Conservation (phyloP, 2,329 filamentous ascomycete genomes). For the Colletotrichum sp. region DNA sequence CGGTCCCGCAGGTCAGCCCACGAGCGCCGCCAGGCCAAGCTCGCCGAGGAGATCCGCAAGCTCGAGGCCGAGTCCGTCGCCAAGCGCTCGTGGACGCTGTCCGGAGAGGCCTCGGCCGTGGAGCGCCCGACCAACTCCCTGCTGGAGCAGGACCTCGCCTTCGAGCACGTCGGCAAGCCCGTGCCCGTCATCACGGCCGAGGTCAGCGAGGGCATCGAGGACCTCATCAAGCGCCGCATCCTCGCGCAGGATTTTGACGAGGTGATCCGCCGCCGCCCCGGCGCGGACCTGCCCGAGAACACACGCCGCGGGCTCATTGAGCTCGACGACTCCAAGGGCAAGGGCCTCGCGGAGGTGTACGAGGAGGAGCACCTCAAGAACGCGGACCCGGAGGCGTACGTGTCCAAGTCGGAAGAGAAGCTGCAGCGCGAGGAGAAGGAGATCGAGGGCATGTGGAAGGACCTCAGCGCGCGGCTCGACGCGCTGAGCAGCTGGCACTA, state of each 20-base stretch:
- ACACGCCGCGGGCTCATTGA: conserved; percentile 77
- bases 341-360: conserved; percentile 90
- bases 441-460: conserved; percentile 82
- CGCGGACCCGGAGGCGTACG: conserved; percentile 77
- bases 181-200: conserved; percentile 93
- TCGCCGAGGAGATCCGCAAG: conserved; percentile 88
- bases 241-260: conserved; percentile 92
- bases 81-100: conserved; percentile 88
- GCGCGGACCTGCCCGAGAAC: conserved; percentile 65
- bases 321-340: conserved; percentile 85
- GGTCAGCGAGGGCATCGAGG: conserved; percentile 88
- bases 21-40: conserved; percentile 83
- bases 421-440: conserved; percentile 82
- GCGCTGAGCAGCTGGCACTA: conserved; percentile 93
- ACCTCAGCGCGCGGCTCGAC: conserved; percentile 81
- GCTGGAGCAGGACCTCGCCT: conserved; percentile 92
- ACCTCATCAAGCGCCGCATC: conserved; percentile 92
- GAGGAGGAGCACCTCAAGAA: conserved; percentile 88
- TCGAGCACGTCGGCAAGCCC: conserved; percentile 93
- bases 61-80: conserved; percentile 89
- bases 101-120: conserved; percentile 83
- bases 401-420: conserved; percentile 84
- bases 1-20: conserved; percentile 82
- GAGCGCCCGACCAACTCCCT: conserved; percentile 91
- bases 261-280: conserved; percentile 80